Conservation (phyloP, 176 grass and related monocot species). For the Rhynchospora tenuis region DNA sequence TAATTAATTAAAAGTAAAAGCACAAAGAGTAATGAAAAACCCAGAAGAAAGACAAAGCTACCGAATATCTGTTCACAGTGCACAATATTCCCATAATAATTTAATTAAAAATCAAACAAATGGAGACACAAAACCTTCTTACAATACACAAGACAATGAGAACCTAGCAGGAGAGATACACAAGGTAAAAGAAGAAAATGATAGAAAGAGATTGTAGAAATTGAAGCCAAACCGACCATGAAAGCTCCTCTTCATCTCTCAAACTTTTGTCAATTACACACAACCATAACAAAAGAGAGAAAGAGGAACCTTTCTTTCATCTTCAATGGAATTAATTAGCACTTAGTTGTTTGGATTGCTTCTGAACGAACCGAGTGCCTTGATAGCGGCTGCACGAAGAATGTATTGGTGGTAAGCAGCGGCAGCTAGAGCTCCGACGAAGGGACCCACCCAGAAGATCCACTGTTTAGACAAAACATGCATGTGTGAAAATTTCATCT, state of each 20-base stretch:
- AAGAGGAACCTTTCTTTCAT: not conserved
- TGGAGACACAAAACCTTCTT: conserved; percentile 13
- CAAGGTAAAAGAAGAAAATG: not conserved
- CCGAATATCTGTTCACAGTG: not conserved
- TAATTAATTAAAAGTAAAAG: not conserved
- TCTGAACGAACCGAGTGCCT: conserved; percentile 28
- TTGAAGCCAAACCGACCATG: conserved; percentile 11
- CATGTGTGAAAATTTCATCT: not conserved
- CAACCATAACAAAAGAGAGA: not conserved
- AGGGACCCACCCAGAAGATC: conserved; percentile 28
- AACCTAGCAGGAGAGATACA: not conserved
- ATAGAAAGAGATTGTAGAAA: not conserved
- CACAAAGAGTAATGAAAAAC: not conserved
- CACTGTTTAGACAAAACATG: conserved; percentile 8
- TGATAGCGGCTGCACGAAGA: conserved; percentile 15
- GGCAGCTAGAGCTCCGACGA: conserved; percentile 19
- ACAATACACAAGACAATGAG: conserved; percentile 12
- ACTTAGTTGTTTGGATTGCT: conserved; percentile 26
- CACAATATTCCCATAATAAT: conserved; percentile 18
- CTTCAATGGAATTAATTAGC: not conserved
- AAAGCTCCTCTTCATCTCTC: conserved; percentile 13
- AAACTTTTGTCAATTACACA: conserved; percentile 5
- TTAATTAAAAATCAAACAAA: conserved; percentile 24
- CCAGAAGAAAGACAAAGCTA: not conserved
- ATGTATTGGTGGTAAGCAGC: conserved; percentile 30